Conservation (phyloP, 2,329 filamentous ascomycete genomes). For the Claviceps lovelessii region DNA sequence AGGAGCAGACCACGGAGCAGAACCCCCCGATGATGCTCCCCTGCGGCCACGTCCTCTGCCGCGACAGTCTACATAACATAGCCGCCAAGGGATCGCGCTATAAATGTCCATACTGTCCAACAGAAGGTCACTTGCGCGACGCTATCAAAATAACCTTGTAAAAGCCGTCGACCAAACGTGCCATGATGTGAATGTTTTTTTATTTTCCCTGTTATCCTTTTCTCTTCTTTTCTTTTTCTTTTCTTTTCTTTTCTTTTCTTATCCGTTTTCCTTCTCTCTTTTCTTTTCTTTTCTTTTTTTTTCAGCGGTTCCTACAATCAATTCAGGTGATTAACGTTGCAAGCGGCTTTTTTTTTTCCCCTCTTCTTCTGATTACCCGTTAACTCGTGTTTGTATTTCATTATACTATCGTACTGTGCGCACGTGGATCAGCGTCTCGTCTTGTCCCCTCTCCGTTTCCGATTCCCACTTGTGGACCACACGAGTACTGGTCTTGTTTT, state of each 20-base stretch:
- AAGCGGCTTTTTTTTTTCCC: not conserved
- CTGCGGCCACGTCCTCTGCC: conserved; percentile 85
- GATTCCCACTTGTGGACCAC: too few relatives aligned
- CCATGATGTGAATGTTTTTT: not conserved
- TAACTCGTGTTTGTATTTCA: not conserved
- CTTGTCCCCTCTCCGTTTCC: too few relatives aligned
- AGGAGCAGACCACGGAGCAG: conserved; percentile 82
- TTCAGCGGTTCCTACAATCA: not conserved
- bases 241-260: not conserved
- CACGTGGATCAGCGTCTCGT: too few relatives aligned
- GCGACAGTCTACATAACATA: conserved; percentile 66
- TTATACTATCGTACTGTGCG: too few relatives aligned
- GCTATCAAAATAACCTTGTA: conserved; percentile 58
- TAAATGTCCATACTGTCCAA: conserved; percentile 94
- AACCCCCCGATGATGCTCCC: conserved; percentile 97
- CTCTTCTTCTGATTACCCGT: not conserved
- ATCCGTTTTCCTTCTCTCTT: not conserved
- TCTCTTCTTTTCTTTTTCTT: not conserved
- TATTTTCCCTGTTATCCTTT: not conserved
- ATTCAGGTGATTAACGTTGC: not conserved
- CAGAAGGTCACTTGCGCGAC: conserved; percentile 63
- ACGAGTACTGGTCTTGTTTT: too few relatives aligned
- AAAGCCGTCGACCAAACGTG: not conserved
- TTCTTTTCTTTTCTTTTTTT: not conserved
- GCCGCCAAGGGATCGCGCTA: conserved; percentile 65